phyloP scores from a whole-genome alignment of 257 asterid species.

The Voacanga thouarsii region DNA sequence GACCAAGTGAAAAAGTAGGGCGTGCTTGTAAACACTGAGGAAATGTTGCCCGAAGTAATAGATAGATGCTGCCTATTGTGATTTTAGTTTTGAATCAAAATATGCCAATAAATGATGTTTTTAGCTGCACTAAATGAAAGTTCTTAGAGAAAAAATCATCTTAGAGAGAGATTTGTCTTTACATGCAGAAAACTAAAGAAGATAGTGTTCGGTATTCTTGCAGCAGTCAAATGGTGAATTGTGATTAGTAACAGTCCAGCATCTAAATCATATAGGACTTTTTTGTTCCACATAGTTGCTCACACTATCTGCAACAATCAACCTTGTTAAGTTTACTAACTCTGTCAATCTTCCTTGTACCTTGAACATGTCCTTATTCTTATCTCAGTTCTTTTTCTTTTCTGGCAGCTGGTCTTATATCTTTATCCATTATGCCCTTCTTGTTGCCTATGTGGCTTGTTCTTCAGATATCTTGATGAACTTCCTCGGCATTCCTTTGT shows the following conservation, averaged over 20 bases:
- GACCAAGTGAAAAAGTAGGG: not conserved
- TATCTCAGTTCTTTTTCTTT: slow-evolving; percentile 21
- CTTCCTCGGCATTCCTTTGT: slow-evolving; percentile 80
- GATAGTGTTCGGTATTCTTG: not conserved
- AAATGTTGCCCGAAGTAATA: not conserved
- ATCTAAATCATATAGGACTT: not conserved
- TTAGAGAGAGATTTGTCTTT: not conserved
- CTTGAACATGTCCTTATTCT: not conserved
- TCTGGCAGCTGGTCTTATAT: slow-evolving; percentile 92
- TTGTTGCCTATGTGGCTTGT: slow-evolving; percentile 94
- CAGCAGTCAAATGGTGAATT: not conserved
- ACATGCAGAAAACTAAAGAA: not conserved
- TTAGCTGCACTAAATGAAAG: not conserved
- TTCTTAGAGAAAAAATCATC: not conserved
- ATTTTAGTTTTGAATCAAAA: not conserved
- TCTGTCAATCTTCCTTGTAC: not conserved
- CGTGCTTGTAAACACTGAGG: not conserved
- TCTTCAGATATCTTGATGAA: slow-evolving; percentile 82
- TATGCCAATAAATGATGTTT: not conserved
- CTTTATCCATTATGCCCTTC: slow-evolving; percentile 91
- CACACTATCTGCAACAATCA: not conserved
- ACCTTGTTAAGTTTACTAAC: not conserved
- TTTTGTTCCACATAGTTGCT: not conserved
- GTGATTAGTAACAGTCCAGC: not conserved
- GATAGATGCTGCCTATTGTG: not conserved